A percentile compares a stretch with the other conserved stretches of the same genome.
Evolutionary conservation across 108 stramenopile species (phyloP).

Genomic region (Cyclotella choctawhatcheeana): DNA sequence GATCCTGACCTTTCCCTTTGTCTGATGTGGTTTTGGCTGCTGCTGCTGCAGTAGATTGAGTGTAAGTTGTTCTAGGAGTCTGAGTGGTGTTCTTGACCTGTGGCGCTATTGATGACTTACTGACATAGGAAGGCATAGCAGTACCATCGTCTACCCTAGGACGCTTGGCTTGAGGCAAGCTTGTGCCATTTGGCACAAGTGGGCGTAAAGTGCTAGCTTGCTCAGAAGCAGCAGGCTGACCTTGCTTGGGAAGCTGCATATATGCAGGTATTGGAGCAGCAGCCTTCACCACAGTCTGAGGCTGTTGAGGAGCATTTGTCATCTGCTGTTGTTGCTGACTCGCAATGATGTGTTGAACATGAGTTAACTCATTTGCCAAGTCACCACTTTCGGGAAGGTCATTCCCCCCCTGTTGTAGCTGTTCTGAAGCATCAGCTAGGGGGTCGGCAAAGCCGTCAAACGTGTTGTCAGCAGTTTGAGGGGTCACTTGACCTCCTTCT

Average conservation of each 20-base stretch:
- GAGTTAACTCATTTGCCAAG: conserved; percentile 34
- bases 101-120: neutral
- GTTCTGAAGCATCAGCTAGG: conserved; percentile 29
- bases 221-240: neutral
- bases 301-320: conserved; percentile 27
- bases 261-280: conserved; percentile 13
- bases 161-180: conserved; percentile 10
- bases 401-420: conserved; percentile 14
- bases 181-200: neutral
- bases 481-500: conserved; percentile 40
- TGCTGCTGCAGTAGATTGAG: neutral
- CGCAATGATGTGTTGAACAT: conserved; percentile 37
- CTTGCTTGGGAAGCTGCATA: conserved; percentile 32
- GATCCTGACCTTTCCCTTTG: conserved; percentile 81
- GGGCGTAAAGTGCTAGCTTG: neutral
- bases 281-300: conserved; percentile 4
- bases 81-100: neutral
- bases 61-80: neutral
- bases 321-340: conserved; percentile 16
- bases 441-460: conserved; percentile 42
- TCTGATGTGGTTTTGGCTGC: conserved; percentile 28
- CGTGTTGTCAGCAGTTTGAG: conserved; percentile 29
- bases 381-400: conserved; percentile 26
- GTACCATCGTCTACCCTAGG: conserved; percentile 1
- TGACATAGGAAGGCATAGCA: neutral